Base-by-base conservation (phyloP, 1,139 yeast genomes). In the Candida glucosophila region DNA sequence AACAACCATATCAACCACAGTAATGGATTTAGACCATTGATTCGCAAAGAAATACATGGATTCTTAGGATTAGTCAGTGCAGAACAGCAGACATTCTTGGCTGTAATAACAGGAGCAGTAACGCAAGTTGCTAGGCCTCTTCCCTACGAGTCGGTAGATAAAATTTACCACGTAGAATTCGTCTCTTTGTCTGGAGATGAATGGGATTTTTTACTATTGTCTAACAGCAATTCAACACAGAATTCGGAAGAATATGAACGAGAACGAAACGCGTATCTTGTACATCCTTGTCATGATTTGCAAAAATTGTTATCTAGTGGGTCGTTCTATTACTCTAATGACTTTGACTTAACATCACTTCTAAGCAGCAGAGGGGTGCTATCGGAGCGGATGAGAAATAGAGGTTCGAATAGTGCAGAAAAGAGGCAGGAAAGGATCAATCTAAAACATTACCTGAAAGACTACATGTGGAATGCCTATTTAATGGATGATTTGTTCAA, bases 391-490 rank as follows among this genome's bases (percentile, higher is more conserved):
- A n/a, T n/a, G n/a, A n/a, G n/a, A n/a, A n/a, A n/a, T n/a, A 53
- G 35, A 41, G 47, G 19, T 48, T 30, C 38, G 3, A 58, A 39
- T 51, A 67, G 5, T 37, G 71, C 30, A 47, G 25, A 27, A 5
- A 30, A 32, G 18, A 25, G 6, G 22, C 35, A n/a, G 62, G 35
- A 20, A 28, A 32, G 20, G 32, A 35, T 38, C 22, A 17, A 20
- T 6, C 46, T 48, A 26, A 78, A 74, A 35, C 69, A 73, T 32
- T 77, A 69, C 37, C 88, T 79, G 45, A 75, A 74, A 31, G 90
- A 88, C 39, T 90, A 81, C 46, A 86, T 90, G 96, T 92, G 99
- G 99, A 92, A 92, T 49, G 70, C 80, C 5, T 90, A 82, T 49
- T 73, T 92, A 76, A 77, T 88, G 76, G 70, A 77, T 30, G 95